Conservation (phyloP, 2,329 filamentous ascomycete species). For the Calonectria ilicicola region DNA sequence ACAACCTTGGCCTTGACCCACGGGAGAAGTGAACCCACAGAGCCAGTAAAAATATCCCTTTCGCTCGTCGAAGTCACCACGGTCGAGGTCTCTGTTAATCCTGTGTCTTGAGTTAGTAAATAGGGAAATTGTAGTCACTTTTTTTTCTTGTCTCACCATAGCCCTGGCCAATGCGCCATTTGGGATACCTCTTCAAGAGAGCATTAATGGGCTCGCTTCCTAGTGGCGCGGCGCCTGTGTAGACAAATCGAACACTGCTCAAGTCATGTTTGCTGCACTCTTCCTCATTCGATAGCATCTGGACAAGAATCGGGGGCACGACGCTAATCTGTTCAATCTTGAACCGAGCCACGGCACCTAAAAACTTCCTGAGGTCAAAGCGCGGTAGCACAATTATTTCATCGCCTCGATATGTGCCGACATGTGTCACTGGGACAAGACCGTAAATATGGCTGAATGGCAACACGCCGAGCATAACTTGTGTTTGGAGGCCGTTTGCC, state of each 20-base stretch:
- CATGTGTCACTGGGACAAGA: constrained; percentile 77
- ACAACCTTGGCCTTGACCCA: constrained; percentile 73
- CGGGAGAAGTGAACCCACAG: constrained; percentile 74
- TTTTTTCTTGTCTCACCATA: constrained; percentile 4
- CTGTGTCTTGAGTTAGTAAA: constrained; percentile 48
- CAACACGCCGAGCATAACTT: constrained; percentile 72
- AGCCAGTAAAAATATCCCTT: constrained; percentile 73
- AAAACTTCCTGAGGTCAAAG: constrained; percentile 75
- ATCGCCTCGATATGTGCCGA: constrained; percentile 77
- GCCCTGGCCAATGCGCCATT: constrained; percentile 71
- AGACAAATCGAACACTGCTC: constrained; percentile 70
- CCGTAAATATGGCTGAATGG: constrained; percentile 88
- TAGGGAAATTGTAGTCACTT: too few species aligned
- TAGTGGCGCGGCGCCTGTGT: constrained; percentile 80
- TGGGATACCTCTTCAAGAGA: constrained; percentile 69
- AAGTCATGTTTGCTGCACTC: constrained; percentile 74
- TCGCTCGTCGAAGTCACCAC: constrained; percentile 68
- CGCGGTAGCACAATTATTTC: constrained; percentile 78
- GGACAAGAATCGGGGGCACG: constrained; percentile 83
- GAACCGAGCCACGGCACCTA: constrained; percentile 74
- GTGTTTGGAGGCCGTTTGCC: constrained; percentile 50
- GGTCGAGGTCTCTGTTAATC: constrained; percentile 79
- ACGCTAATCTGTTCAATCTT: constrained; percentile 76
- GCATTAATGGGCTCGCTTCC: constrained; percentile 75
- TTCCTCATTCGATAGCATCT: constrained; percentile 72